These are phyloP conservation scores for Agaricus subrufescens DNA, from an alignment of 768 basidiomycete species.

Conservation along the genomic window DNA sequence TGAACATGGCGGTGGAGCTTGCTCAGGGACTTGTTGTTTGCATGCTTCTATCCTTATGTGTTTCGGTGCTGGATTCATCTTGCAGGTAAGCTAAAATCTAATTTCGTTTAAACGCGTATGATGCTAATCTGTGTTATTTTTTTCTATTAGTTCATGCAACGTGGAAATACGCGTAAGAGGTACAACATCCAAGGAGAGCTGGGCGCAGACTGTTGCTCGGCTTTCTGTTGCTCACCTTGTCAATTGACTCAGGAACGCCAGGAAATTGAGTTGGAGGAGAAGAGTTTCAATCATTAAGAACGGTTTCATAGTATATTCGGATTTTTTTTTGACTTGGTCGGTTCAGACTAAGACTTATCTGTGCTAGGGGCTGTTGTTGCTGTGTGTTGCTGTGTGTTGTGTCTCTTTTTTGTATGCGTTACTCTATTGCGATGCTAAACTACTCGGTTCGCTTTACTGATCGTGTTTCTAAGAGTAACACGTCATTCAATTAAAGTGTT, in stretches of 20 bases:
- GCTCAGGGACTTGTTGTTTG: conserved; percentile 31
- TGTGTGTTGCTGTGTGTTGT: no score
- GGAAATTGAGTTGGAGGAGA: conserved; percentile 45
- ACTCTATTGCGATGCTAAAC: no score
- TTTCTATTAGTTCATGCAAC: conserved; percentile 24
- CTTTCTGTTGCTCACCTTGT: conserved; percentile 42
- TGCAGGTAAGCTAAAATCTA: conserved; percentile 27
- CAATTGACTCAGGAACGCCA: conserved; percentile 42
- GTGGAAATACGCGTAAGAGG: conserved; percentile 34
- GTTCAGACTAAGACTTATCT: no score
- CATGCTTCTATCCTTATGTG: conserved; percentile 24
- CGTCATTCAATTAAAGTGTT: no score
- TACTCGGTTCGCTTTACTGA: no score
- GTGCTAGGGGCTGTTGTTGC: no score
- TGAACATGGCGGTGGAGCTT: conserved; percentile 25
- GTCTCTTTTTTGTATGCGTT: no score
- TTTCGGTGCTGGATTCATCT: conserved; percentile 31
- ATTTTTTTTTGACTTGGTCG: no score
- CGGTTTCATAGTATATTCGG: no score
- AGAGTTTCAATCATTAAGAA: conserved; percentile 19
- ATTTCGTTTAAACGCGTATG: no score
- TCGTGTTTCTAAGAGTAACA: no score
- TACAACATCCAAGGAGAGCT: conserved; percentile 43
- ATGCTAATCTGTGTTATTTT: background rate
- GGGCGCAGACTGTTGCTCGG: conserved; percentile 33